These are phyloP conservation scores for Monascus purpureus DNA, from an alignment of 495 filamentous ascomycete species.

Conservation along the genomic window DNA sequence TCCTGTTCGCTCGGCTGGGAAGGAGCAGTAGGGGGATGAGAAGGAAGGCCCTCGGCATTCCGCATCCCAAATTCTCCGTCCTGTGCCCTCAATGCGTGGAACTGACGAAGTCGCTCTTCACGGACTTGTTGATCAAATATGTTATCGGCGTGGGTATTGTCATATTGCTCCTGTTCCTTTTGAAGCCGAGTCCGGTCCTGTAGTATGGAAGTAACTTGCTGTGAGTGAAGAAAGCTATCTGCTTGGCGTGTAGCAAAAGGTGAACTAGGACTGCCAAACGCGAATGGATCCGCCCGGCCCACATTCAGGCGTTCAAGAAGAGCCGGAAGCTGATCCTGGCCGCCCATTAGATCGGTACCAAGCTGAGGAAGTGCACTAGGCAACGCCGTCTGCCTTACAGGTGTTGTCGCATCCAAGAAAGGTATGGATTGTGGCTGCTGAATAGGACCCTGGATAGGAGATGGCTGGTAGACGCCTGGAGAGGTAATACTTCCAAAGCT, in stretches of 20 bases:
- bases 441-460: conserved; percentile 57
- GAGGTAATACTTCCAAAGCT: conserved; percentile 87
- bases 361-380: conserved; percentile 34
- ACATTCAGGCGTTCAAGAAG: conserved; percentile 48
- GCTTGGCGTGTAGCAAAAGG: conserved; percentile 41
- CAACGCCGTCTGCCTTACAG: conserved; percentile 24
- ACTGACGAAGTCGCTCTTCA: conserved; percentile 48
- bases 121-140: conserved; percentile 38
- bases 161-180: conserved; percentile 50
- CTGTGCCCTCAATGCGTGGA: conserved; percentile 44
- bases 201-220: conserved; percentile 45
- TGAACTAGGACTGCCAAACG: conserved; percentile 29
- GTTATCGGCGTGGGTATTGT: conserved; percentile 29
- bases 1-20: conserved; percentile 9
- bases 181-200: conserved; percentile 47
- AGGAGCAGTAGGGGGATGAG: conserved; percentile 18
- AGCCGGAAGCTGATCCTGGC: conserved; percentile 46
- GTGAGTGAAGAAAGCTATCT: conserved; percentile 37
- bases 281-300: conserved; percentile 34
- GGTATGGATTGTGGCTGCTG: conserved; percentile 40
- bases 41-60: conserved; percentile 27
- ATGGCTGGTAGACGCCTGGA: conserved; percentile 60
- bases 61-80: conserved; percentile 33
- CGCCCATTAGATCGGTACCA: conserved; percentile 31
- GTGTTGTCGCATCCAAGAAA: conserved; percentile 55